Base-by-base conservation (phyloP, 2,329 filamentous ascomycete genomes). In the Penicillium fuscoglaucum region DNA sequence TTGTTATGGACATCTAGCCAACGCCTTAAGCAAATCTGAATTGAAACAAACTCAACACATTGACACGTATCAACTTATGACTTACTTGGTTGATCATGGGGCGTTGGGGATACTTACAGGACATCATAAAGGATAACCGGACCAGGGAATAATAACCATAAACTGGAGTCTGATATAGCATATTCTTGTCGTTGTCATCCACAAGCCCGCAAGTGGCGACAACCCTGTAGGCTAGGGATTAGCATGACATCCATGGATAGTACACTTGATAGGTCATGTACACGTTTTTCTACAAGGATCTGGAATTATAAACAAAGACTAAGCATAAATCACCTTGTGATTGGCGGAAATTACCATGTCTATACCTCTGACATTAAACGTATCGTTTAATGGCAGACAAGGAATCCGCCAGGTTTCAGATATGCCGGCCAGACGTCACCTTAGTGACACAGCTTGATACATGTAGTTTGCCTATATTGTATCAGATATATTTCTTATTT, bases 401-500 rank as follows among this genome's bases (percentile, higher is more conserved):
- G 55, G 49, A n/a, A 46, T 28, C 13, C 21, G 48, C n/a, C 55
- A 54, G 26, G 55, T 57, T 54, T 54, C 21, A 43, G n/a, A 37
- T 48, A 19, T 54, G 40, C 9, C 28, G 21, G 19, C 13, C 29
- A 43, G 28, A 57, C 44, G 55, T 54, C 55, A 57, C 37, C 4
- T 28, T 6, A 17, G 33, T 46, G 33, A 54, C 35, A 54, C 29
- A 19, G 12, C 15, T 24, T 24, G 3, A 10, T 12, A 12, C 12
- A 26, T 26, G 26, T 26, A 6, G 26, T 10, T 47, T 52, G 43
- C 19, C 12, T 17, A 5, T 17, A 26, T 19, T n/a, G 31, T 54
- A 28, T 24, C 21, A 24, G 12, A 37, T 19, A 28, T 28, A 28
- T 40, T 19, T 40, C 12, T 40, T 31, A 0, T 6, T 43, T 31